Conservation (phyloP, 371 early-diverging fungal species). For the Mortierella sp. region DNA sequence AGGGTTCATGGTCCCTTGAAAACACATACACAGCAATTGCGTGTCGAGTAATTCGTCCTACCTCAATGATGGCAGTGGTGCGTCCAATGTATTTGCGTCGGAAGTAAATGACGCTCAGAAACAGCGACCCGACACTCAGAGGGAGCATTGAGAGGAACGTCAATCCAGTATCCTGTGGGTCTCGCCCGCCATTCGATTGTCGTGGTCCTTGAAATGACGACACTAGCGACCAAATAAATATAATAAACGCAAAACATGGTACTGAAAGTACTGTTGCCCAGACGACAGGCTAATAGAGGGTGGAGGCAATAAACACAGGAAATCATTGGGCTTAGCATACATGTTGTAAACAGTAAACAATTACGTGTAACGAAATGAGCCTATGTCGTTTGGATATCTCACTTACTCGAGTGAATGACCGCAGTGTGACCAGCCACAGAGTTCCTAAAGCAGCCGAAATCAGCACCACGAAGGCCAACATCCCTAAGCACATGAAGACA, state of each 20-base stretch:
- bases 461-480: conserved; percentile 64
- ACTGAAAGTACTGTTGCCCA: conserved; percentile 73
- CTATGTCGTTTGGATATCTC: not conserved
- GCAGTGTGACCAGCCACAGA: conserved; percentile 68
- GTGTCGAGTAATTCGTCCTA: not conserved
- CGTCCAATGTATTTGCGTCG: conserved; percentile 46
- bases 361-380: not conserved
- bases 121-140: conserved; percentile 61
- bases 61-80: conserved; percentile 56
- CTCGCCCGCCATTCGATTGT: conserved; percentile 56
- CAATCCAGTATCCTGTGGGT: conserved; percentile 67
- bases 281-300: conserved; percentile 66
- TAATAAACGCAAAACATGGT: conserved; percentile 64
- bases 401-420: conserved; percentile 68
- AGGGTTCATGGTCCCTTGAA: not conserved
- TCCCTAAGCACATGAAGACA: conserved; percentile 52
- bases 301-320: not conserved
- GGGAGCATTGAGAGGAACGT: conserved; percentile 70
- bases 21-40: not conserved
- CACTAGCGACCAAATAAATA: conserved; percentile 71
- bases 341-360: not conserved
- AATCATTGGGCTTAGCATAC: not conserved
- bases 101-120: conserved; percentile 46
- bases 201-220: conserved; percentile 65
- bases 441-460: conserved; percentile 65